Conservation (phyloP, 2,329 filamentous ascomycete genomes). For the Corniculantispora saksenae region DNA sequence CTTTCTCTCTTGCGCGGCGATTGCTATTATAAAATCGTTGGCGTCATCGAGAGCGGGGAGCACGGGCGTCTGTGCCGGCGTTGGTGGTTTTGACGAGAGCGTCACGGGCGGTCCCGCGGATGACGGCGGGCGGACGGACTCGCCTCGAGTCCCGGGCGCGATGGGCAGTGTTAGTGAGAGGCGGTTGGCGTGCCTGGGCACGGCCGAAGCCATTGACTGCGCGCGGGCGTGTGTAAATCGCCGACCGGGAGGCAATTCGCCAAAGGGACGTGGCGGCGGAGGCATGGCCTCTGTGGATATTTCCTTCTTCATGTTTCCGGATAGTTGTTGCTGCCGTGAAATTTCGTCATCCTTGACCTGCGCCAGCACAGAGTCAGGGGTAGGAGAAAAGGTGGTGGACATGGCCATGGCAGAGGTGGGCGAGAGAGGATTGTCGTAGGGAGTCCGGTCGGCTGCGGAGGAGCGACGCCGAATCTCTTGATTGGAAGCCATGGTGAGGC, state of each 20-base stretch:
- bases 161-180: conserved; percentile 65
- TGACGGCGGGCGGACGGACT: conserved; percentile 53
- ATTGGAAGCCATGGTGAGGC: conserved; percentile 35
- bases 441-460: conserved; percentile 37
- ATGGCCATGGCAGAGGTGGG: conserved; percentile 27
- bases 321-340: conserved; percentile 22
- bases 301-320: neutral
- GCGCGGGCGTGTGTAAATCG: conserved; percentile 33
- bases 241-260: conserved; percentile 38
- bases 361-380: conserved; percentile 24
- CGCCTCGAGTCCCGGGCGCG: conserved; percentile 49
- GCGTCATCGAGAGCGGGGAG: conserved; percentile 53
- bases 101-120: conserved; percentile 32
- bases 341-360: conserved; percentile 17
- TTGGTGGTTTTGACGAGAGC: conserved; percentile 48
- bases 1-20: conserved; percentile 87
- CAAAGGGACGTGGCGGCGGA: conserved; percentile 39
- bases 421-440: conserved; percentile 28
- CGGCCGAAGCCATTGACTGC: conserved; percentile 55
- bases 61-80: conserved; percentile 48
- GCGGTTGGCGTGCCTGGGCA: conserved; percentile 54
- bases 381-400: conserved; percentile 26
- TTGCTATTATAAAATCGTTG: conserved; percentile 77
- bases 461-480: conserved; percentile 43
- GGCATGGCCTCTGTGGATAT: conserved; percentile 29